Conservation (phyloP, 305 asterid species). For the Fraxinus angustifolia region DNA sequence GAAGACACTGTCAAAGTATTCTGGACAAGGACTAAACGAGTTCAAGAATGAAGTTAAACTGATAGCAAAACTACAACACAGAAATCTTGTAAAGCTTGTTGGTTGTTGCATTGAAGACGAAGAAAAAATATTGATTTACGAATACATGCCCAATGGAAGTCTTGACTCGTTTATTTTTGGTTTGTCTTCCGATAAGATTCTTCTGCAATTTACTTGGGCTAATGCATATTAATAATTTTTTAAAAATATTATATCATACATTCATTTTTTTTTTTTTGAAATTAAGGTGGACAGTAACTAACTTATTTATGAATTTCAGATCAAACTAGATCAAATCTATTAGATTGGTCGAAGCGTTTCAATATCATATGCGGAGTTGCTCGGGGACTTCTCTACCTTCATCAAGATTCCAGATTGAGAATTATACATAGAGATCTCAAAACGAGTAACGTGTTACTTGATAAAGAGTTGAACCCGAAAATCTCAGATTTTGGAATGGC, state of each 20-base stretch:
- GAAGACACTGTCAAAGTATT: constrained; percentile 42
- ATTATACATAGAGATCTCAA: constrained; percentile 51
- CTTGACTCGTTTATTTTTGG: constrained; percentile 19
- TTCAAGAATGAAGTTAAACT: constrained; percentile 23
- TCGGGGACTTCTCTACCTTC: constrained; percentile 49
- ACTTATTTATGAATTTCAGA: constrained; percentile 25
- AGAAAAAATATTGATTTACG: constrained; percentile 15
- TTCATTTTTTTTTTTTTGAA: not conserved
- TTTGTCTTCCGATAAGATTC: not conserved
- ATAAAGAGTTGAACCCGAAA: constrained; percentile 36
- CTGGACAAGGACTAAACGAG: constrained; percentile 23
- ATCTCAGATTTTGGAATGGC: constrained; percentile 56
- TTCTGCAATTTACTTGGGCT: not conserved
- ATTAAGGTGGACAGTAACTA: not conserved
- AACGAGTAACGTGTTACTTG: constrained; percentile 50
- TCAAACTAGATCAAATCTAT: constrained; percentile 19
- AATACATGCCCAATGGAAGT: constrained; percentile 22
- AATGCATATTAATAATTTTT: not conserved
- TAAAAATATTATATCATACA: not conserved
- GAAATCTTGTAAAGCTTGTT: constrained; percentile 24
- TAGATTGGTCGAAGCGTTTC: constrained; percentile 45
- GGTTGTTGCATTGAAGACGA: constrained; percentile 18
- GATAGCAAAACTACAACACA: constrained; percentile 24
- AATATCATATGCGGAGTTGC: constrained; percentile 43
- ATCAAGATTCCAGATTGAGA: constrained; percentile 49